Conservation (phyloP, 306 rosid species). For the Coriaria nepalensis region DNA sequence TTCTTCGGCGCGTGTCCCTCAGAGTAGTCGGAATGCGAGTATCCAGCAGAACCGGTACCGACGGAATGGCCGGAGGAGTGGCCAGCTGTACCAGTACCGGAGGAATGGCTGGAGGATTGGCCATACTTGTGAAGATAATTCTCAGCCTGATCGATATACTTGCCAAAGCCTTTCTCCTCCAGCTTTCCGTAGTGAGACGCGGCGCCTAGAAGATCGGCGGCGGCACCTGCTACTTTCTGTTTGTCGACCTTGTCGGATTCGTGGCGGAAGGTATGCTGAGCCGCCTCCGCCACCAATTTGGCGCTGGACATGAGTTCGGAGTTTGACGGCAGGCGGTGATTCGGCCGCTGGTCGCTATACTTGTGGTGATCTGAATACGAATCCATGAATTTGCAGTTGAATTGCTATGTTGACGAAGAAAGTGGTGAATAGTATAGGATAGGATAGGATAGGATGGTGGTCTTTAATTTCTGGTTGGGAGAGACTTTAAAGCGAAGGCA, state of each 20-base stretch:
- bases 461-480: too few relatives aligned
- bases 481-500: too few relatives aligned
- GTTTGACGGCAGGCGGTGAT: background rate
- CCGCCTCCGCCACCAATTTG: constrained; percentile 12
- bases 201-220: constrained; percentile 11
- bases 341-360: background rate
- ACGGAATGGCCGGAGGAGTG: too few relatives aligned
- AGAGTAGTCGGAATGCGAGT: background rate
- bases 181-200: constrained; percentile 12
- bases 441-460: too few relatives aligned
- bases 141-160: constrained; percentile 8
- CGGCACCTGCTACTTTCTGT: constrained; percentile 8
- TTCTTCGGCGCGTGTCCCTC: constrained; percentile 6
- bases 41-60: too few relatives aligned
- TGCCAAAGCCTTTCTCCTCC: constrained; percentile 3
- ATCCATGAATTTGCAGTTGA: too few relatives aligned
- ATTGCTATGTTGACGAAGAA: too few relatives aligned
- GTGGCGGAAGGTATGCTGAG: constrained; percentile 3
- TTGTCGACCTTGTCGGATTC: background rate
- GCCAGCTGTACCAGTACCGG: background rate
- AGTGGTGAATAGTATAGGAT: too few relatives aligned
- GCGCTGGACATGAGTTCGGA: constrained; percentile 14
- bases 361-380: too few relatives aligned
- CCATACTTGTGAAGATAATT: constrained; percentile 7
- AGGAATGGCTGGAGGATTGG: background rate